Evolutionary conservation across 2,329 filamentous ascomycete species (phyloP), one percentile per base, ranked within the genome.

Genomic region (Trichophyton verrucosum): DNA sequence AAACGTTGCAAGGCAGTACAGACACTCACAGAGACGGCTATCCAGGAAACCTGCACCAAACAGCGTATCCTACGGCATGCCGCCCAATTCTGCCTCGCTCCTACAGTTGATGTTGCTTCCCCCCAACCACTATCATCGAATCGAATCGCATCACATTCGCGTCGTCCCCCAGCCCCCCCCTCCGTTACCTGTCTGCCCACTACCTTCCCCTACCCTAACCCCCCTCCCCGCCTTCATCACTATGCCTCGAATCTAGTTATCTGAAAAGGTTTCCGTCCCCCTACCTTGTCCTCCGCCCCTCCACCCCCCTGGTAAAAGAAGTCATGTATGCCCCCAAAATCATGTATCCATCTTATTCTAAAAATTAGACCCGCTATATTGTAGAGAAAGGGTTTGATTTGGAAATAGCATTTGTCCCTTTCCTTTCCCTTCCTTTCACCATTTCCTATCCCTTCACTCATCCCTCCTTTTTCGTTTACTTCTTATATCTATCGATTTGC

Each of bases 221-320:
- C 58, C 13, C 56, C 38, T 27, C 33, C 42, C 42, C 44, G 15
- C 49, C 42, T 63, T 47, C 57, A 57, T 60, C 58, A 55, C 59
- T 58, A 60, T 55, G 40, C 22, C 7, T 47, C 49, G 59, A 62
- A 61, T 59, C 61, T 64, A 61, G 61, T 64, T 64, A 62, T 60
- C 61, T 61, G 59, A 62, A 57, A 64, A 61, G 62, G 60, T 63
- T 65, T 63, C 56, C 58, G 61, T 49, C 64, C 61, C 61, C 55
- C 61, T 69, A 72, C 67, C 70, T 67, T 71, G 61, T 44, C 62
- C 64, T 9, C 33, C 8, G 33, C 58, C 61, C 61, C 69, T 13
- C 9, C 9, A 11, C 9, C 11, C 33, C 33, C 33, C 33, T 9
- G 33, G 8, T 38, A 38, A 38, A 66, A 66, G 63, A 72, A 57